These are phyloP conservation scores for Bolboschoenoplectus hybrid DNA, from an alignment of 202 grass and related monocot genomes.

Conservation along the genomic window DNA sequence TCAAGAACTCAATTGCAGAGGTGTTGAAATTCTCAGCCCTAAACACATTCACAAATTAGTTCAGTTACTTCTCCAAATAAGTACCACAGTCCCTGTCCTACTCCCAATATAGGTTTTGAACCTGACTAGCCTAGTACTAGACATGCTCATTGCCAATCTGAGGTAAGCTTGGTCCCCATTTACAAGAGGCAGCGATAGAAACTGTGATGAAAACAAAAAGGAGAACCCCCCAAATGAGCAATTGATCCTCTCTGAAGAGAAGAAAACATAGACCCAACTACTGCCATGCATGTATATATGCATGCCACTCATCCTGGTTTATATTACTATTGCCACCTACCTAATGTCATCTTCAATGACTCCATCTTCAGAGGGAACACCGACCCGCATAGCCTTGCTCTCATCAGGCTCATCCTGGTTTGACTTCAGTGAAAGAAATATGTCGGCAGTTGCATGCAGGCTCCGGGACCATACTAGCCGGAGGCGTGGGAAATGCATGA, in stretches of 20 bases:
- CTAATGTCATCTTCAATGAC: constrained; percentile 77
- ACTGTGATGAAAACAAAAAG: background rate
- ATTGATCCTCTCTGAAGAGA: background rate
- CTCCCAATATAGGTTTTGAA: background rate
- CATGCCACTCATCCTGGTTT: background rate
- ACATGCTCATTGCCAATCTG: constrained; percentile 1
- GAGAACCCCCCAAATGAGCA: background rate
- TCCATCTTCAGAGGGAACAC: constrained; percentile 87
- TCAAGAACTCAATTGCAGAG: constrained; percentile 89
- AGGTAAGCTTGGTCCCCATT: background rate
- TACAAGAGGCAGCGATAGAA: background rate
- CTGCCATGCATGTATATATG: background rate
- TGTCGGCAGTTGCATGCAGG: constrained; percentile 82
- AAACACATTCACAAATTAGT: constrained; percentile 24
- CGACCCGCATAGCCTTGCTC: constrained; percentile 83
- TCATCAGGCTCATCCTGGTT: constrained; percentile 99
- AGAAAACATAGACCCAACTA: constrained; percentile 4
- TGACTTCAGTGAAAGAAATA: constrained; percentile 86
- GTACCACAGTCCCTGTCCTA: background rate
- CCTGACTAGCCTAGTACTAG: background rate
- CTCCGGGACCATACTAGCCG: constrained; percentile 91
- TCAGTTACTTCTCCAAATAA: constrained; percentile 4
- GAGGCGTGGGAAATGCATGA: constrained; percentile 92
- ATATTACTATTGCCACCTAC: constrained; percentile 43
- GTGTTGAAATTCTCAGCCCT: constrained; percentile 97